These are phyloP conservation scores for Tylopilus vinaceipallidus DNA, from an alignment of 768 basidiomycete species.

Conservation along the genomic window DNA sequence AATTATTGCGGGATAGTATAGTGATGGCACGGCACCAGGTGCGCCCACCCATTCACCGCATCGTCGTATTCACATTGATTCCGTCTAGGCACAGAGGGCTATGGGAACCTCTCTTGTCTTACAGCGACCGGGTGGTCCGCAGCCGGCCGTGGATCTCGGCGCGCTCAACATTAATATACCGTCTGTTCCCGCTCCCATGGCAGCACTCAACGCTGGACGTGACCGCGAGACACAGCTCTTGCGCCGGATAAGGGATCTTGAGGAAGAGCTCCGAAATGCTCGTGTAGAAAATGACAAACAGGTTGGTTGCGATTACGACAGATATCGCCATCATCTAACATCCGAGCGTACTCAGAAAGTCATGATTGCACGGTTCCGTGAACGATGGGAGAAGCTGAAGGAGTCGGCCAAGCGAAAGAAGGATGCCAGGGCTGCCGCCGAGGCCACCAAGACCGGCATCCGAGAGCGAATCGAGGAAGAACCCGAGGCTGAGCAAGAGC, in stretches of 20 bases:
- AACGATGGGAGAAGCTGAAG: slow-evolving; percentile 88
- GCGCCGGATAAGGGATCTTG: slow-evolving; percentile 65
- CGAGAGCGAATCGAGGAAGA: slow-evolving; percentile 71
- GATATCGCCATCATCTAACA: slow-evolving; percentile 11
- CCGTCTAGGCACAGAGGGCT: slow-evolving; percentile 68
- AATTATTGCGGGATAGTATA: slow-evolving; percentile 78
- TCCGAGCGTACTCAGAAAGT: slow-evolving; percentile 53
- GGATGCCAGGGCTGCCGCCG: slow-evolving; percentile 59
- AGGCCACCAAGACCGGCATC: slow-evolving; percentile 42
- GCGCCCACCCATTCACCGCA: slow-evolving; percentile 16
- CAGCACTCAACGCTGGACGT: slow-evolving; percentile 50
- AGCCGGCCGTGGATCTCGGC: slow-evolving; percentile 48
- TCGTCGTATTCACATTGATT: slow-evolving; percentile 6
- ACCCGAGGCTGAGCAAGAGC: slow-evolving; percentile 62
- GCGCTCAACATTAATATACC: slow-evolving; percentile 59
- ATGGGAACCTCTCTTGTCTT: slow-evolving; percentile 67
- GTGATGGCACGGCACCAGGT: slow-evolving; percentile 68
- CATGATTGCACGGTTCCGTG: slow-evolving; percentile 79
- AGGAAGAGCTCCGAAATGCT: slow-evolving; percentile 67
- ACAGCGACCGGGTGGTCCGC: slow-evolving; percentile 41
- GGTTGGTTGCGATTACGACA: slow-evolving; percentile 39
- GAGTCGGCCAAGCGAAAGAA: slow-evolving; percentile 86
- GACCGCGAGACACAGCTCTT: slow-evolving; percentile 54
- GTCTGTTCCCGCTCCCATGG: slow-evolving; percentile 43
- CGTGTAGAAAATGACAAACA: slow-evolving; percentile 80